Evolutionary conservation across 331 rosid genomes (phyloP).

Genomic region (Acacia concinna): DNA sequence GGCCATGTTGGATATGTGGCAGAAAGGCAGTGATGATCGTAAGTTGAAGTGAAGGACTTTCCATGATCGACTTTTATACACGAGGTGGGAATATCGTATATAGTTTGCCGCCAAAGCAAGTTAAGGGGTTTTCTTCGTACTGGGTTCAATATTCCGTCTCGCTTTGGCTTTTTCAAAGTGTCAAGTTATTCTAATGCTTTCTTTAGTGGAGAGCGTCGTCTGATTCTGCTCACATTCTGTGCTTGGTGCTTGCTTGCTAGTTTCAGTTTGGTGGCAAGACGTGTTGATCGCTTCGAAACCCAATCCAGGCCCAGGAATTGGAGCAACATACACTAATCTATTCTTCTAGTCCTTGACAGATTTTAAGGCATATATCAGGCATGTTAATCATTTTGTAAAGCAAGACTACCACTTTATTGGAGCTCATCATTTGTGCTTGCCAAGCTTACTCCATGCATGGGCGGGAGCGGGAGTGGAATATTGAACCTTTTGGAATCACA

Average conservation of each 20-base stretch:
- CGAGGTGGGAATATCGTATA: slow-evolving; percentile 24
- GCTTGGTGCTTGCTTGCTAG: background rate
- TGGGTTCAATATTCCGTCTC: slow-evolving; percentile 35
- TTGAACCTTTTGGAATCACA: background rate
- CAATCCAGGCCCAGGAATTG: background rate
- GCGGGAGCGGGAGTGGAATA: background rate
- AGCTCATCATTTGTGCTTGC: background rate
- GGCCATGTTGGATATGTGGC: slow-evolving; percentile 46
- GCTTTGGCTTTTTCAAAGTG: slow-evolving; percentile 39
- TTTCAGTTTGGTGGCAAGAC: background rate
- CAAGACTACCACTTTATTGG: background rate
- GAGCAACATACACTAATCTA: background rate
- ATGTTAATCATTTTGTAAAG: background rate
- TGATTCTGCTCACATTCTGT: slow-evolving; percentile 4
- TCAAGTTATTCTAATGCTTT: slow-evolving; percentile 63
- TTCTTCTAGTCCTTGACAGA: background rate
- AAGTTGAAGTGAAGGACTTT: slow-evolving; percentile 23
- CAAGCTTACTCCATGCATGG: background rate
- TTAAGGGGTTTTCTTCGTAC: slow-evolving; percentile 31
- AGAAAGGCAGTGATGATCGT: slow-evolving; percentile 20
- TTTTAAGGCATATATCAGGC: background rate
- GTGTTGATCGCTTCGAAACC: background rate
- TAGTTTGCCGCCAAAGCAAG: slow-evolving; percentile 52
- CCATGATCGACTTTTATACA: slow-evolving; percentile 35
- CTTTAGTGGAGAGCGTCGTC: slow-evolving; percentile 48